Evolutionary conservation across 1,284 basidiomycete genomes (phyloP), one percentile per base, ranked within the genome.

Genomic region (Gomphus bonarii): DNA sequence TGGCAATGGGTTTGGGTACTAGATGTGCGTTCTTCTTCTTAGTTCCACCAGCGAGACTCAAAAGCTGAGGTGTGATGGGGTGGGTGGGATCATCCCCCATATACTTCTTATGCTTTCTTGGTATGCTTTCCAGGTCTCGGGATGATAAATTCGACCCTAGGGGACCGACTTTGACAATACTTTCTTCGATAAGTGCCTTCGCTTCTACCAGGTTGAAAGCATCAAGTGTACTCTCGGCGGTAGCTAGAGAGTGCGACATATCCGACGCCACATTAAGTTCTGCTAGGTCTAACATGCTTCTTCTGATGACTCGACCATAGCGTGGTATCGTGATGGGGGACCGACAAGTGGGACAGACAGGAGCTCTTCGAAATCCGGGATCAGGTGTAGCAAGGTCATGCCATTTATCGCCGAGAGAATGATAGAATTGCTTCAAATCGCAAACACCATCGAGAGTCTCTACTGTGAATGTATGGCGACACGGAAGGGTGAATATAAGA

Each of bases 391-490:
- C 65, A n/a, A 78, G 67, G 0, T 70, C 72, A 8, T 65, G 40
- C 75, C 78, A 85, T 20, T 72, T 74, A 11, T 68, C 56, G 0
- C 40, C 51, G 8, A 66, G 62, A 35, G 65, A 62, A 1, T 59
- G 62, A 64, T 88, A 89, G 63, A 78, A 85, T 2, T 77, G 72
- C 0, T 60, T 57, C 66, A 88, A 74, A 3, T 68, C 64, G 59
- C 79, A 80, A 50, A 75, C 69, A 0, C 81, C 82, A 59, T 89
- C 86, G 18, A 89, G 72, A 0, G 83, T 83, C 64, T 85, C 84
- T 5, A 86, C 78, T 0, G 86, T 87, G 66, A 88, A 88, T 1
- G 77, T 68, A 63, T 89, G 86, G 0, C 76, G 63, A 62, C 86
- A 89, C 0, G 74, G 72, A 22, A 86, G 71, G 0, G 81, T 85